Base-by-base conservation (phyloP, 73 alveolate species). In the Symbiodinium natans region DNA sequence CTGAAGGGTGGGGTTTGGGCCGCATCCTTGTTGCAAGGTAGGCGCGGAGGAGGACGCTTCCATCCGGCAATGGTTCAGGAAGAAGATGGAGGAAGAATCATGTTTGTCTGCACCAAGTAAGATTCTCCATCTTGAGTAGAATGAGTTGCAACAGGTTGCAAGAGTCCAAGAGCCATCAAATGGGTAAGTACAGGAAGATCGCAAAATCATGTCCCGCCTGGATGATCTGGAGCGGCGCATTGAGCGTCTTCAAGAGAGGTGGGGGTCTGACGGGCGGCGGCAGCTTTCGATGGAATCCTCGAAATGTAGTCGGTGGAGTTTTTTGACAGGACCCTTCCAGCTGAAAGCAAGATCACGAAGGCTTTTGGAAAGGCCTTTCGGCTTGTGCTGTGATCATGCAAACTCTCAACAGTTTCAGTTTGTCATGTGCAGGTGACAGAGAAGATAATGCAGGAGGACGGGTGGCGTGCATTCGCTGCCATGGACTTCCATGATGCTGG, bases 61-160 rank as follows among this genome's bases (percentile, higher is more conserved):
- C 80, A 63, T 63, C 80, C 80, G 80, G 80, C 80, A 29, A n/a
- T 63, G 80, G 80, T 63, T 63, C 38, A 31, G 80, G 11, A 29
- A 4, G 29, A 29, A 23, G 80, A 36, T n/a, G 17, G 80, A 63
- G 80, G 80, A 63, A n/a, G n/a, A n/a, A n/a, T n/a, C 80, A 46
- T 13, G 6, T 46, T 46, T 46, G n/a, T n/a, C n/a, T n/a, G n/a
- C n/a, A n/a, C n/a, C n/a, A n/a, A n/a, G n/a, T n/a, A n/a, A n/a
- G n/a, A n/a, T n/a, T n/a, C n/a, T n/a, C n/a, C n/a, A n/a, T n/a
- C n/a, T n/a, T n/a, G n/a, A n/a, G n/a, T n/a, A n/a, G n/a, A n/a
- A n/a, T n/a, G n/a, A n/a, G n/a, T n/a, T n/a, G n/a, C n/a, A n/a
- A n/a, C n/a, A n/a, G n/a, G n/a, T n/a, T n/a, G n/a, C n/a, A n/a